Evolutionary conservation across 2,329 filamentous ascomycete genomes (phyloP).

Genomic region (Pseudogymnoascus sp.): DNA sequence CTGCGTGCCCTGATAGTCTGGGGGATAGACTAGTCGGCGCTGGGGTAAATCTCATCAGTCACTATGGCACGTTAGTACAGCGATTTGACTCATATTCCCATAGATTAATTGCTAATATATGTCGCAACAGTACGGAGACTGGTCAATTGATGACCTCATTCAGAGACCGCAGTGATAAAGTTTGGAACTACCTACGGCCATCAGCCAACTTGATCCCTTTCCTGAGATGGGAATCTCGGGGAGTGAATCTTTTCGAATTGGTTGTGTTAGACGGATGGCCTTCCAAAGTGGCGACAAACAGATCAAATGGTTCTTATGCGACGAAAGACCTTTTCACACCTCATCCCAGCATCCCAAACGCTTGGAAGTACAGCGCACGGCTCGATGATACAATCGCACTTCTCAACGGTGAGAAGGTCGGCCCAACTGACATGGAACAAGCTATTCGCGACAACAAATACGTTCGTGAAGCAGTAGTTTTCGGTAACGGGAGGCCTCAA

Average conservation of each 20-base stretch:
- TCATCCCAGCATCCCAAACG: slow-evolving; percentile 35
- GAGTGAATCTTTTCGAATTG: neutral
- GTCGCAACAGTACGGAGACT: slow-evolving; percentile 34
- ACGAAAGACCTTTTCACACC: slow-evolving; percentile 39
- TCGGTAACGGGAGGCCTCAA: slow-evolving; percentile 45
- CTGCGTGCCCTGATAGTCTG: slow-evolving; percentile 51
- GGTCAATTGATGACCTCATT: slow-evolving; percentile 31
- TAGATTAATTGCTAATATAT: neutral
- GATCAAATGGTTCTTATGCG: slow-evolving; percentile 37
- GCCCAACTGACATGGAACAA: slow-evolving; percentile 43
- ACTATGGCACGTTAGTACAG: slow-evolving; percentile 47
- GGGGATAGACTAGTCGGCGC: slow-evolving; percentile 45
- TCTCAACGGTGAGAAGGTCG: slow-evolving; percentile 42
- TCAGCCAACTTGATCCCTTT: slow-evolving; percentile 1
- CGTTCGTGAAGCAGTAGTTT: slow-evolving; percentile 50
- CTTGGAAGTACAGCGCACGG: slow-evolving; percentile 41
- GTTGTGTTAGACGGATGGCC: slow-evolving; percentile 29
- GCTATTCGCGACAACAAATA: slow-evolving; percentile 44
- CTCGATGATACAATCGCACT: slow-evolving; percentile 40
- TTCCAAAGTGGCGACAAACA: slow-evolving; percentile 33
- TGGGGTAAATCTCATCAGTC: slow-evolving; percentile 48
- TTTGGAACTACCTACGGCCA: slow-evolving; percentile 37
- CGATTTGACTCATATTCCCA: neutral
- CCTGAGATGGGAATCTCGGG: neutral
- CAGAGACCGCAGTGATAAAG: slow-evolving; percentile 17